Evolutionary conservation across 2,329 filamentous ascomycete genomes (phyloP).

Genomic region (Trichoderma aggressivum): DNA sequence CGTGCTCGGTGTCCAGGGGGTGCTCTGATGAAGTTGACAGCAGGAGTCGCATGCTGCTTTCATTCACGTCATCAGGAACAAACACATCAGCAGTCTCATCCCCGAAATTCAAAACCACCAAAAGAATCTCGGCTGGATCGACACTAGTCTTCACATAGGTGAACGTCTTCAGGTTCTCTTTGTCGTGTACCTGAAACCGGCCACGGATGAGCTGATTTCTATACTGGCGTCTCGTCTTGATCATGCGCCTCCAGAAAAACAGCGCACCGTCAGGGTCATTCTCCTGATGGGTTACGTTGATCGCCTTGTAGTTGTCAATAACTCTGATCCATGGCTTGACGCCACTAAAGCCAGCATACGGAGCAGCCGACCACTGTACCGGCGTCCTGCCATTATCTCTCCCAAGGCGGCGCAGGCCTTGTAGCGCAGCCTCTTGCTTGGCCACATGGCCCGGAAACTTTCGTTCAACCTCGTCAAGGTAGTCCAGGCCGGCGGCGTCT

Average conservation of each 20-base stretch:
- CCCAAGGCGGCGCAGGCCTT: constrained; percentile 45
- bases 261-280: neutral
- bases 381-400: constrained; percentile 64
- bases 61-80: neutral
- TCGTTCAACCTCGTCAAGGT: neutral
- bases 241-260: neutral
- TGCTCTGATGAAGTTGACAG: neutral
- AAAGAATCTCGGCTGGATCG: neutral
- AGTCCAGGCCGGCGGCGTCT: constrained; percentile 33
- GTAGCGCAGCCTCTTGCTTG: constrained; percentile 41
- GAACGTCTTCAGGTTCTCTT: neutral
- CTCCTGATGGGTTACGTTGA: constrained; percentile 36
- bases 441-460: constrained; percentile 29
- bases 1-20: neutral
- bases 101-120: neutral
- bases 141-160: neutral
- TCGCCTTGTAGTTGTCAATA: constrained; percentile 39
- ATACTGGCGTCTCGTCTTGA: neutral
- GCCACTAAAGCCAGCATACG: constrained; percentile 59
- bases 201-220: neutral
- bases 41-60: neutral
- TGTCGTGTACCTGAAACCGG: neutral
- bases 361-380: constrained; percentile 60
- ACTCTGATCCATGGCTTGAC: constrained; percentile 61
- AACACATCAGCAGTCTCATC: neutral